Evolutionary conservation across 2,329 filamentous ascomycete species (phyloP).

Genomic region (Daldinia eschscholtzii): DNA sequence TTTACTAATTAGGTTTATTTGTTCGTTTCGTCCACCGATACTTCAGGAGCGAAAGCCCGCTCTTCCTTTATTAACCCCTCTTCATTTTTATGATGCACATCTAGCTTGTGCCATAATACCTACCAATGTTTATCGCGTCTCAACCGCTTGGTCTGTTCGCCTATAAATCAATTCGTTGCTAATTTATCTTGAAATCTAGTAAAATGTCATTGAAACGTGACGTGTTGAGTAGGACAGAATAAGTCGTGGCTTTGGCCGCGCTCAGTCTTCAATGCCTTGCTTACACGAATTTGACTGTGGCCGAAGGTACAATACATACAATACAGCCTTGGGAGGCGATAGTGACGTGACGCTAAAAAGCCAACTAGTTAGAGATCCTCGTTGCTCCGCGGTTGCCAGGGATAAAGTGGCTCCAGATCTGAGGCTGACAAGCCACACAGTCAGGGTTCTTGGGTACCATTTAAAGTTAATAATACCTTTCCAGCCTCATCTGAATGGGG

Average conservation of each 20-base stretch:
- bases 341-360: slow-evolving; percentile 2
- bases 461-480: slow-evolving; percentile 23
- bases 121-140: not conserved
- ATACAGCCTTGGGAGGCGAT: not conserved
- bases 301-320: not conserved
- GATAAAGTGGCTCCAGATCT: slow-evolving; percentile 20
- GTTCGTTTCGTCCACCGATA: not conserved
- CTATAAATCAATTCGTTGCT: not conserved
- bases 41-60: not conserved
- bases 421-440: slow-evolving; percentile 38
- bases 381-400: slow-evolving; percentile 44
- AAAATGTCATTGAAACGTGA: not conserved
- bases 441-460: not conserved
- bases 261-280: not conserved
- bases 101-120: not conserved
- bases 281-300: not conserved
- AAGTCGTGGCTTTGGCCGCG: not conserved
- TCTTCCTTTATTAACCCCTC: slow-evolving; percentile 2
- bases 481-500: slow-evolving; percentile 24
- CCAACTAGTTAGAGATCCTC: slow-evolving; percentile 6
- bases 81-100: not conserved
- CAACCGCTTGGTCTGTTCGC: not conserved
- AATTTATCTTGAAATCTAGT: not conserved
- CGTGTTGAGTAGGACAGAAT: not conserved
- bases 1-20: not conserved